Evolutionary conservation across 768 basidiomycete genomes (phyloP).

Genomic region (Paxillus ammoniavirescens): DNA sequence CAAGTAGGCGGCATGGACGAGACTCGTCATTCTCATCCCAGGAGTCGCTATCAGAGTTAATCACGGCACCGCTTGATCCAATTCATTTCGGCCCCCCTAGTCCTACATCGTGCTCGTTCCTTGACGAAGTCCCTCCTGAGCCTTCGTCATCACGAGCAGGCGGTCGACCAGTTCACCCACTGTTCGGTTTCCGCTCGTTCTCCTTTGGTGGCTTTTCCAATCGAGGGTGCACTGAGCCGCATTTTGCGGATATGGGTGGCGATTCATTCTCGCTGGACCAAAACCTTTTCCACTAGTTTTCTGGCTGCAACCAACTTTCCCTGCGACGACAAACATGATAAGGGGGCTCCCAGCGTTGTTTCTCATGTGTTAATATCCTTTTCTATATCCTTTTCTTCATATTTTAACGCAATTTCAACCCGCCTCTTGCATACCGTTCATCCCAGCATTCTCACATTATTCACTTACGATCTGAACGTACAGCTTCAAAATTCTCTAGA

Average conservation of each 20-base stretch:
- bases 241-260: slow-evolving; percentile 40
- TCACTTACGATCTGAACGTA: slow-evolving; percentile 15
- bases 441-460: slow-evolving; percentile 21
- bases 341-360: slow-evolving; percentile 24
- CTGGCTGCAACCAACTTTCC: slow-evolving; percentile 23
- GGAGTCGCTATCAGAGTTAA: slow-evolving; percentile 56
- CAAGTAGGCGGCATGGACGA: slow-evolving; percentile 38
- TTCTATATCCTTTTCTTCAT: slow-evolving; percentile 20
- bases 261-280: slow-evolving; percentile 42
- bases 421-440: slow-evolving; percentile 36
- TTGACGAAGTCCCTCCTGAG: slow-evolving; percentile 27
- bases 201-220: slow-evolving; percentile 39
- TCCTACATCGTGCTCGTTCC: slow-evolving; percentile 37
- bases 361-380: slow-evolving; percentile 29
- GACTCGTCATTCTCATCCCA: slow-evolving; percentile 53
- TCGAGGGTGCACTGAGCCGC: slow-evolving; percentile 33
- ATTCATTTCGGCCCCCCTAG: slow-evolving; percentile 38
- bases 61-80: slow-evolving; percentile 38
- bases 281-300: slow-evolving; percentile 47
- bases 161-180: slow-evolving; percentile 24
- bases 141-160: slow-evolving; percentile 20
- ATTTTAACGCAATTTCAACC: slow-evolving; percentile 30
- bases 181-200: slow-evolving; percentile 41
- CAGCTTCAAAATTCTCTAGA: slow-evolving; percentile 21
- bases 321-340: slow-evolving; percentile 18